Evolutionary conservation across 192 early-diverging fungal species (phyloP).

Genomic region (Mortierella claussenii): DNA sequence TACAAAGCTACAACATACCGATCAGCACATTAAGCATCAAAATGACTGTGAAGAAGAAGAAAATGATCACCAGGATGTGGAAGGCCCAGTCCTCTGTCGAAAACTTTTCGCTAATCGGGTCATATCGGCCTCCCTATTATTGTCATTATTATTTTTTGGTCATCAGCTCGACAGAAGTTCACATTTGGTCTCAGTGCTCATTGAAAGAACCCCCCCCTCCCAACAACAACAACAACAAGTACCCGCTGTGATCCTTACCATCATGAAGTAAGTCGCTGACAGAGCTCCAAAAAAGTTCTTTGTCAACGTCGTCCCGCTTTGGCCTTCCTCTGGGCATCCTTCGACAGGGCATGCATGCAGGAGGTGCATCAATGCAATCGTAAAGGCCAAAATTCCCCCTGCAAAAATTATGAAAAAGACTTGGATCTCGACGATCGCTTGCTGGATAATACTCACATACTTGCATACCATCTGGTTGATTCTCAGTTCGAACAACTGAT

Average conservation of each 20-base stretch:
- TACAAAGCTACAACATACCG: conserved; percentile 21
- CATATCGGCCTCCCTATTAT: conserved; percentile 20
- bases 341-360: conserved; percentile 1
- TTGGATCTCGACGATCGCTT: conserved; percentile 12
- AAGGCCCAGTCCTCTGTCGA: conserved; percentile 9
- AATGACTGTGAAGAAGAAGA: conserved; percentile 30
- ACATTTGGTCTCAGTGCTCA: too few relatives aligned
- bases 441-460: conserved; percentile 31
- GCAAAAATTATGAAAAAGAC: conserved; percentile 35
- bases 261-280: background rate
- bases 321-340: background rate
- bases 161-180: too few relatives aligned
- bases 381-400: conserved; percentile 8
- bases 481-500: conserved; percentile 16
- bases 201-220: too few relatives aligned
- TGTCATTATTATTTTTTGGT: too few relatives aligned
- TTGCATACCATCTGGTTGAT: conserved; percentile 23
- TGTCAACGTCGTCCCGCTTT: background rate
- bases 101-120: conserved; percentile 9
- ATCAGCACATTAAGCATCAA: conserved; percentile 31
- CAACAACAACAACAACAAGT: too few relatives aligned
- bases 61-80: conserved; percentile 27
- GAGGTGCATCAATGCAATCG: conserved; percentile 13
- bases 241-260: too few relatives aligned
- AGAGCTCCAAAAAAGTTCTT: background rate